phyloP scores from a whole-genome alignment of 805 yeast genomes.

The Lachancea quebecensis region DNA sequence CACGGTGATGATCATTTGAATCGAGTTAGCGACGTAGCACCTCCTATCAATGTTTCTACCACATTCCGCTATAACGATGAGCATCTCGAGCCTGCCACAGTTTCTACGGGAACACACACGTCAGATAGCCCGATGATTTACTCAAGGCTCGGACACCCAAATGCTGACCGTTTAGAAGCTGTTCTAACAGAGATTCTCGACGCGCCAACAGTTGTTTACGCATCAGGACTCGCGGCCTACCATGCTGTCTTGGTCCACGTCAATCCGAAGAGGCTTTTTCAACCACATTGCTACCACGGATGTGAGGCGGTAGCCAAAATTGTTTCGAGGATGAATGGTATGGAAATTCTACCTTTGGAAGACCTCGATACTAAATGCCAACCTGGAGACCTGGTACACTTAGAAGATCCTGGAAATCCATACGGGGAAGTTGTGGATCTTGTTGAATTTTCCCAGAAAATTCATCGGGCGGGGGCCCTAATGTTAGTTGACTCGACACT shows the following conservation, averaged over 20 bases:
- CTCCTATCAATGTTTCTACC: constrained; percentile 78
- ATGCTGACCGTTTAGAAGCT: constrained; percentile 58
- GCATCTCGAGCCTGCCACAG: constrained; percentile 43
- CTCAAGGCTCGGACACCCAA: constrained; percentile 73
- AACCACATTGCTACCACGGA: constrained; percentile 84
- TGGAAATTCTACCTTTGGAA: constrained; percentile 41
- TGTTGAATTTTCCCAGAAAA: constrained; percentile 53
- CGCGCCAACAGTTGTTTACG: constrained; percentile 61
- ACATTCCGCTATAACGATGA: constrained; percentile 63
- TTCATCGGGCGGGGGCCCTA: constrained; percentile 71
- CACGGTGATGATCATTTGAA: constrained; percentile 63
- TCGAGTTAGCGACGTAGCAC: constrained; percentile 58
- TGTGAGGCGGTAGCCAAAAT: constrained; percentile 63
- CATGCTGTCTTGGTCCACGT: constrained; percentile 61
- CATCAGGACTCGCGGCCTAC: constrained; percentile 78
- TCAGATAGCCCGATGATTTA: constrained; percentile 43
- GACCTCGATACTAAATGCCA: constrained; percentile 41
- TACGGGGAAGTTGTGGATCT: constrained; percentile 63
- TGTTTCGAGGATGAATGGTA: constrained; percentile 52
- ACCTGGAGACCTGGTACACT: constrained; percentile 70
- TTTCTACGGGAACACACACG: constrained; percentile 28
- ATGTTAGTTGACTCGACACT: constrained; percentile 79
- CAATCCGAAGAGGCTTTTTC: constrained; percentile 67
- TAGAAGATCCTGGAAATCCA: constrained; percentile 89
- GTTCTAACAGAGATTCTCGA: constrained; percentile 53